These are phyloP conservation scores for Typha latifolia DNA, from an alignment of 176 grass and related monocot species.

Conservation along the genomic window DNA sequence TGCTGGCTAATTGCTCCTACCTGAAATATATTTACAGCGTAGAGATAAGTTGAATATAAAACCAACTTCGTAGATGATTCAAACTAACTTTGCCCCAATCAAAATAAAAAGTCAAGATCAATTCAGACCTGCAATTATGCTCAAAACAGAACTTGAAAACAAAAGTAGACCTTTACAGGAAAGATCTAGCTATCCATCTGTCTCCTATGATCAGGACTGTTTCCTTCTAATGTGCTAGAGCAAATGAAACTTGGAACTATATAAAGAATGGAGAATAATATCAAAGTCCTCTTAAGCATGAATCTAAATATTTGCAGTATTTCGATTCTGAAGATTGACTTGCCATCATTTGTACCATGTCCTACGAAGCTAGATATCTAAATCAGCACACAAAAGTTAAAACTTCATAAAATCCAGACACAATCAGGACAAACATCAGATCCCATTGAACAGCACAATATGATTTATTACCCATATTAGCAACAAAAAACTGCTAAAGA, in stretches of 20 bases:
- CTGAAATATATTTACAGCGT: constrained; percentile 32
- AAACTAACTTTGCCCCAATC: no score
- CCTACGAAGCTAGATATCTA: neutral
- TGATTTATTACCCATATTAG: neutral
- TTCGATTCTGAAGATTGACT: no score
- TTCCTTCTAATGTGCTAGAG: neutral
- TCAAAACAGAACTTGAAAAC: no score
- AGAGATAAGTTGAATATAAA: constrained; percentile 9
- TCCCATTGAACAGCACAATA: neutral
- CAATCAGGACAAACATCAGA: neutral
- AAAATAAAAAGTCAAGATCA: no score
- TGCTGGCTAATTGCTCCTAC: constrained; percentile 88
- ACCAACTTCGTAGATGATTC: neutral
- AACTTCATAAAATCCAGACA: neutral
- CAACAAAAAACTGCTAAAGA: neutral
- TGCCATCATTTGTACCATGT: neutral
- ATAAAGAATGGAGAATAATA: neutral
- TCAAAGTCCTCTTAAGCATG: neutral
- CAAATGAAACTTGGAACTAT: neutral
- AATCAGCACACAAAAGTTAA: neutral
- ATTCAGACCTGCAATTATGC: no score
- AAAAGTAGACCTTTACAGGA: no score
- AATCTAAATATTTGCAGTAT: no score
- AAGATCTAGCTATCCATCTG: neutral
- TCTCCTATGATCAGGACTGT: neutral